A percentile compares a stretch with the other conserved stretches of the same genome.
phyloP scores from a whole-genome alignment of 1,139 yeast genomes.

The Suhomyces maxii region DNA sequence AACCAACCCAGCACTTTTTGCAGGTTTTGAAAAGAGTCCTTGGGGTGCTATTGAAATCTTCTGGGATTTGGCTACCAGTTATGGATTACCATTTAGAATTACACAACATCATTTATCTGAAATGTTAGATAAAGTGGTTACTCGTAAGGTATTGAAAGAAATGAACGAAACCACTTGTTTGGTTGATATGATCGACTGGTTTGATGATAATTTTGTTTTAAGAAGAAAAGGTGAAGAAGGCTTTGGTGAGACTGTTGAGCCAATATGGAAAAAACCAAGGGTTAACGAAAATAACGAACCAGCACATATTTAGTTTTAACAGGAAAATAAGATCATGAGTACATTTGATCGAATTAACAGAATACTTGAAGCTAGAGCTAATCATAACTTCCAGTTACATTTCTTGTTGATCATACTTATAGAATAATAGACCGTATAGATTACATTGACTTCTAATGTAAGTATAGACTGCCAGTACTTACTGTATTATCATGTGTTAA shows the following conservation, averaged over 20 bases:
- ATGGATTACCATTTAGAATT: slow-evolving; percentile 81
- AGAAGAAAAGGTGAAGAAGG: slow-evolving; percentile 66
- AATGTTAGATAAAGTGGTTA: slow-evolving; percentile 69
- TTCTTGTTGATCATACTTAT: too few species aligned
- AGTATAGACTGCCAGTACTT: too few species aligned
- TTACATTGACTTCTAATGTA: too few species aligned
- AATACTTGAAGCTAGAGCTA: not conserved
- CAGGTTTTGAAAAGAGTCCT: slow-evolving; percentile 72
- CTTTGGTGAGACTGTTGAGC: slow-evolving; percentile 60
- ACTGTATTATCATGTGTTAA: too few species aligned
- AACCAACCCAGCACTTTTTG: slow-evolving; percentile 83
- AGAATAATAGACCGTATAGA: too few species aligned
- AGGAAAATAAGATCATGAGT: not conserved
- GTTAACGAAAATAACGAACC: slow-evolving; percentile 20
- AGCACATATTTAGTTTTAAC: slow-evolving; percentile 1
- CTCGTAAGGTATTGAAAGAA: slow-evolving; percentile 55
- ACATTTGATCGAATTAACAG: not conserved
- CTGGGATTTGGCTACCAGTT: slow-evolving; percentile 74
- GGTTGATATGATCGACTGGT: slow-evolving; percentile 75
- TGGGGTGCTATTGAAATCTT: slow-evolving; percentile 89
- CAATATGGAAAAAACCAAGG: slow-evolving; percentile 42
- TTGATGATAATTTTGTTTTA: slow-evolving; percentile 67
- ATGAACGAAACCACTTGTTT: slow-evolving; percentile 62
- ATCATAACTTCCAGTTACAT: not conserved
- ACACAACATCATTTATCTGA: slow-evolving; percentile 86